These are phyloP conservation scores for Triticum aestivum DNA, from an alignment of 176 grass and related monocot species.

Conservation along the genomic window DNA sequence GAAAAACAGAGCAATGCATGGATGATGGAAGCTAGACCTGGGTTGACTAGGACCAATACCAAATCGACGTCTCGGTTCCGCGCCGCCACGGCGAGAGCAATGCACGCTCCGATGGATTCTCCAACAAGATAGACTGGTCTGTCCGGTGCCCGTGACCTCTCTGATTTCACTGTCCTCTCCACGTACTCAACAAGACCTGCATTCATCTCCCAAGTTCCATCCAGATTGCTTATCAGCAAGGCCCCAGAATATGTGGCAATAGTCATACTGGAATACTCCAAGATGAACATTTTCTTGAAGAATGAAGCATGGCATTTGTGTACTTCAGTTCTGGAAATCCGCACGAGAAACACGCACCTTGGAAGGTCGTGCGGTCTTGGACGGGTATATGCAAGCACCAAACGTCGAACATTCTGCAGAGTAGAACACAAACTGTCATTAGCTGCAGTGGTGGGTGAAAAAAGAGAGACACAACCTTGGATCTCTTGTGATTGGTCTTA, in stretches of 20 bases:
- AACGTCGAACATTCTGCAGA: slow-evolving; percentile 77
- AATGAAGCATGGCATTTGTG: not conserved
- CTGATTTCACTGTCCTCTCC: slow-evolving; percentile 65
- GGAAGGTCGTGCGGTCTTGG: slow-evolving; percentile 68
- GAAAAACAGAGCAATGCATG: not conserved
- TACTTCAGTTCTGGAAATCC: not conserved
- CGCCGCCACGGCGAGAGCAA: slow-evolving; percentile 78
- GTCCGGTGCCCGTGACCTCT: slow-evolving; percentile 31
- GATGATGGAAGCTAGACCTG: slow-evolving; percentile 55
- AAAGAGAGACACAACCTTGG: not conserved
- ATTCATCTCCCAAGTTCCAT: not conserved
- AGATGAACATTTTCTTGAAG: not conserved
- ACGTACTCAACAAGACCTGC: slow-evolving; percentile 72
- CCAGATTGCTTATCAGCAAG: not conserved
- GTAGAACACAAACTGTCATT: not conserved
- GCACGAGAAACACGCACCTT: slow-evolving; percentile 37
- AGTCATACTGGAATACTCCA: not conserved
- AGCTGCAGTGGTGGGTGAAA: not conserved
- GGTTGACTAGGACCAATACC: slow-evolving; percentile 75
- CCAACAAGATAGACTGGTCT: slow-evolving; percentile 81
- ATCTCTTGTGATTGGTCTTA: slow-evolving; percentile 16
- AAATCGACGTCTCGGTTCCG: slow-evolving; percentile 67
- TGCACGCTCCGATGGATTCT: slow-evolving; percentile 80
- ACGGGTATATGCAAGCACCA: slow-evolving; percentile 95
- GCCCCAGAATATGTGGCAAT: not conserved